These are phyloP conservation scores for Geotrichum europaeum DNA, from an alignment of 1,139 yeast species.

Conservation along the genomic window DNA sequence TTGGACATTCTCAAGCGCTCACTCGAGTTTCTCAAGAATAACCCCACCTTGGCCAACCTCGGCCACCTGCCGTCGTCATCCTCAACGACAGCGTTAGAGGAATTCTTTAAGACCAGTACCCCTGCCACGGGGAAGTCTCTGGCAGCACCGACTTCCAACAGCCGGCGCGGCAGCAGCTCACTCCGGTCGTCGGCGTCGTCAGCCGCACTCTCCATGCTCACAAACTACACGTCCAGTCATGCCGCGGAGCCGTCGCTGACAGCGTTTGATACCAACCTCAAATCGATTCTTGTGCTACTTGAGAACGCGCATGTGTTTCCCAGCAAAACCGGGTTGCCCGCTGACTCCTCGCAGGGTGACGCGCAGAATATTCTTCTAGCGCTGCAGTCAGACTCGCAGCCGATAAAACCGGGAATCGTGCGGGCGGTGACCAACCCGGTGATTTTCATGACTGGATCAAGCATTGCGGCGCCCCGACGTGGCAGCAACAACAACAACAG, in stretches of 20 bases:
- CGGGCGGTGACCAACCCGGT: slow-evolving; percentile 14
- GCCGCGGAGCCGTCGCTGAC: slow-evolving; percentile 18
- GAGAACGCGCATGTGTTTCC: slow-evolving; percentile 22
- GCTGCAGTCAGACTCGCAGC: slow-evolving; percentile 7
- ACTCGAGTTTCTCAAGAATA: slow-evolving; percentile 60
- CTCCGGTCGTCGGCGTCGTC: slow-evolving; percentile 28
- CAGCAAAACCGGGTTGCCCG: slow-evolving; percentile 6
- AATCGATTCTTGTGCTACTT: slow-evolving; percentile 21
- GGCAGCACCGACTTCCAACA: background rate
- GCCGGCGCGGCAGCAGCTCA: slow-evolving; percentile 6
- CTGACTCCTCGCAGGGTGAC: background rate
- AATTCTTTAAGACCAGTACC: slow-evolving; percentile 12
- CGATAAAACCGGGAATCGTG: slow-evolving; percentile 5
- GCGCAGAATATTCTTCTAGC: slow-evolving; percentile 11
- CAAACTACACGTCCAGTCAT: slow-evolving; percentile 20
- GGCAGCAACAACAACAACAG: background rate
- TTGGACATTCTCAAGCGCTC: slow-evolving; percentile 70
- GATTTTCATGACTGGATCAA: slow-evolving; percentile 1
- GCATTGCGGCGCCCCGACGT: slow-evolving; percentile 1
- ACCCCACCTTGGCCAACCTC: slow-evolving; percentile 33
- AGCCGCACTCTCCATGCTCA: slow-evolving; percentile 28
- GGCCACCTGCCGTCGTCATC: slow-evolving; percentile 16
- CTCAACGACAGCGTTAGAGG: slow-evolving; percentile 17
- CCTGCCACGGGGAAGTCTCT: slow-evolving; percentile 3
- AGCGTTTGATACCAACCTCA: slow-evolving; percentile 22